phyloP scores from a whole-genome alignment of 1,284 basidiomycete genomes.

The Heimioporus retisporus region DNA sequence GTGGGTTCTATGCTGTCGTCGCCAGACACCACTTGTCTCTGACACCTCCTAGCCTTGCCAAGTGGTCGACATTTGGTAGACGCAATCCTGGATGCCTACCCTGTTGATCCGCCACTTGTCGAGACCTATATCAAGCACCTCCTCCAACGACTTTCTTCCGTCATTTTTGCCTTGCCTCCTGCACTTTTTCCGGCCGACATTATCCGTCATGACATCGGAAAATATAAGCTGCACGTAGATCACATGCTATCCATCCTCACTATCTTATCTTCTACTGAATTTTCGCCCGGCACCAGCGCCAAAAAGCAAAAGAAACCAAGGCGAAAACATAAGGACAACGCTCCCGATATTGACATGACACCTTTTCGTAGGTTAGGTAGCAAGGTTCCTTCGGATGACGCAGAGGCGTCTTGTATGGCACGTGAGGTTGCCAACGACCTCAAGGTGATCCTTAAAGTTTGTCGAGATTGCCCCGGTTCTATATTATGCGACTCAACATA shows the following conservation, averaged over 20 bases:
- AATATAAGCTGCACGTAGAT: conserved; percentile 34
- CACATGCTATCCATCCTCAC: conserved; percentile 27
- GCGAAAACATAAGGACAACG: conserved; percentile 18
- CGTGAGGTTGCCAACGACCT: conserved; percentile 33
- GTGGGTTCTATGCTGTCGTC: conserved; percentile 19
- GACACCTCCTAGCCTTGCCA: conserved; percentile 27
- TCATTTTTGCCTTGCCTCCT: conserved; percentile 33
- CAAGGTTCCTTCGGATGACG: conserved; percentile 36
- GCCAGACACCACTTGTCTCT: not conserved
- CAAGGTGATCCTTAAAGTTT: conserved; percentile 43
- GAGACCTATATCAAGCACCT: conserved; percentile 17
- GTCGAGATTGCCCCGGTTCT: not conserved
- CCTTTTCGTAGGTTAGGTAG: conserved; percentile 39
- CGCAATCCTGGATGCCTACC: conserved; percentile 32
- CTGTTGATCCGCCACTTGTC: conserved; percentile 26
- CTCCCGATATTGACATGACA: conserved; percentile 30
- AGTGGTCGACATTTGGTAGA: conserved; percentile 18
- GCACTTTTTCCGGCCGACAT: conserved; percentile 19
- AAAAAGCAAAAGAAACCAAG: conserved; percentile 32
- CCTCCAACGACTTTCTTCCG: conserved; percentile 30
- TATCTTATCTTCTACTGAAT: conserved; percentile 28
- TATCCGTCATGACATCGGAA: conserved; percentile 23
- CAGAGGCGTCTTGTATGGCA: conserved; percentile 33
- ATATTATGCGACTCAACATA: not conserved
- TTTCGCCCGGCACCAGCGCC: conserved; percentile 1